Conservation (phyloP, 371 early-diverging fungal genomes). For the Mortierella sp. region DNA sequence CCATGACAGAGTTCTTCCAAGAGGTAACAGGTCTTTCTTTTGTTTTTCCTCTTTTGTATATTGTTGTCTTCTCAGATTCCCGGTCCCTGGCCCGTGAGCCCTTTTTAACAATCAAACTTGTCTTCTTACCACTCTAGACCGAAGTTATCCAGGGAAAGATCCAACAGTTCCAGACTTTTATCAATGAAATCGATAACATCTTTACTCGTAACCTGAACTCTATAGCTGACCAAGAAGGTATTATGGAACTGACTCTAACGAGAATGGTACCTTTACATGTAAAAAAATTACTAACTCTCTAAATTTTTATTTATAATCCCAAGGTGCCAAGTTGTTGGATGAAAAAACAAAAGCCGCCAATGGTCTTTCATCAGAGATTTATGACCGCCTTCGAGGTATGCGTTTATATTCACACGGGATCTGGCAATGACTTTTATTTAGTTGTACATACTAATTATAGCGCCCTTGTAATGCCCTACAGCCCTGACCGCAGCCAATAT, state of each 20-base stretch:
- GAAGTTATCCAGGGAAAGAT: conserved; percentile 52
- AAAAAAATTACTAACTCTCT: no score
- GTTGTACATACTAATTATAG: neutral
- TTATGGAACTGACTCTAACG: neutral
- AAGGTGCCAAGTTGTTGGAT: conserved; percentile 32
- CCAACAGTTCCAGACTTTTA: conserved; percentile 39
- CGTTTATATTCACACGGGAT: neutral
- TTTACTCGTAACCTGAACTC: conserved; percentile 30
- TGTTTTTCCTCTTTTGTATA: neutral
- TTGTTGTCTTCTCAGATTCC: no score
- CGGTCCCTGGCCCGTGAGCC: no score
- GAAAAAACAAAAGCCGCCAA: conserved; percentile 31
- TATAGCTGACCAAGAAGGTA: conserved; percentile 21
- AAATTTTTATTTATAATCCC: neutral
- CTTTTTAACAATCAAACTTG: neutral
- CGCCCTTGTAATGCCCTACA: conserved; percentile 1
- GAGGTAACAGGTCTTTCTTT: conserved; percentile 18
- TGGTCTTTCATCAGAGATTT: conserved; percentile 47
- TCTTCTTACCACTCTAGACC: conserved; percentile 19
- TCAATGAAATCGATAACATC: conserved; percentile 46
- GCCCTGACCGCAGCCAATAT: conserved; percentile 38
- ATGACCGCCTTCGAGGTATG: conserved; percentile 49
- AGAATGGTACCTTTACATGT: no score
- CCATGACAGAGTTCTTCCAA: conserved; percentile 47
- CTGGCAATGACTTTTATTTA: neutral